Evolutionary conservation across 2,329 filamentous ascomycete genomes (phyloP).

Genomic region (Byssochlamys sp.): DNA sequence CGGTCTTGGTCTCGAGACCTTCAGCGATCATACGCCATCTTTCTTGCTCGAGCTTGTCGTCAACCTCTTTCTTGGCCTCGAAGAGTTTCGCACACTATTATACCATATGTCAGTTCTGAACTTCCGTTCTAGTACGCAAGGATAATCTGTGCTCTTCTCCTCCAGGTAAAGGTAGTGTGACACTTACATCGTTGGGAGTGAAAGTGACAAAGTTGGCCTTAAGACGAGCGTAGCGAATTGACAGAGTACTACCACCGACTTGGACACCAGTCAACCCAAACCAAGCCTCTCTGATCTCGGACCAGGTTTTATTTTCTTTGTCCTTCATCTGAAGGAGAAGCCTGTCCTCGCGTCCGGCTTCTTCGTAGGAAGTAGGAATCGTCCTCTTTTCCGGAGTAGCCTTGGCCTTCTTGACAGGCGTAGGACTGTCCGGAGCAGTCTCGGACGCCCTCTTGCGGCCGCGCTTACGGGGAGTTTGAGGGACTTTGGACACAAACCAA

Average conservation of each 20-base stretch:
- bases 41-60: constrained; percentile 28
- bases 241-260: constrained; percentile 26
- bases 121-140: not conserved
- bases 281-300: constrained; percentile 17
- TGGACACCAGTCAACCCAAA: constrained; percentile 19
- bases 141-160: not conserved
- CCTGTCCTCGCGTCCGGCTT: constrained; percentile 12
- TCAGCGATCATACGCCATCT: constrained; percentile 32
- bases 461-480: constrained; percentile 13
- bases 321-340: constrained; percentile 22
- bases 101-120: constrained; percentile 1
- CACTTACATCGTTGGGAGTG: constrained; percentile 25
- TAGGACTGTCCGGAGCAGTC: not conserved
- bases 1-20: constrained; percentile 20
- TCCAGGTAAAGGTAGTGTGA: not conserved
- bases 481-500: not conserved
- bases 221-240: constrained; percentile 29
- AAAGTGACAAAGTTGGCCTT: constrained; percentile 32
- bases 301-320: constrained; percentile 15
- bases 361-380: constrained; percentile 16
- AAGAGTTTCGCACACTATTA: constrained; percentile 22
- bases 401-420: constrained; percentile 9
- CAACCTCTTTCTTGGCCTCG: constrained; percentile 29
- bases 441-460: constrained; percentile 10
- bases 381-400: constrained; percentile 2